Percentiles rank a stretch among this genome's conserved stretches.
These are phyloP conservation scores for Bimuria novae-zelandiae DNA, from an alignment of 2,329 filamentous ascomycete genomes.

Conservation along the genomic window DNA sequence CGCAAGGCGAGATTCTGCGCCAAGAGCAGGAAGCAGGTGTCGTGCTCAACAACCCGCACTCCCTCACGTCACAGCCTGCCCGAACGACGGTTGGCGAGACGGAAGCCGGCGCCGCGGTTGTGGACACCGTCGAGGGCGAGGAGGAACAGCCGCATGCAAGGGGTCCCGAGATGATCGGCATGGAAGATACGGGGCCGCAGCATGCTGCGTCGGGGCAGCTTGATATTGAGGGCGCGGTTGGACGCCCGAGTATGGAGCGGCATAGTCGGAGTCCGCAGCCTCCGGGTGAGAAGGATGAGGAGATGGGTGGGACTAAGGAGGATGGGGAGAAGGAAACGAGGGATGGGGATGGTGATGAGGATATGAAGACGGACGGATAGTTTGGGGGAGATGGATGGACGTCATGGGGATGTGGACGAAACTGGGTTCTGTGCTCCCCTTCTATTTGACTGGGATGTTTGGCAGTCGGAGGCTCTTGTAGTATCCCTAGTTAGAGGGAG, in stretches of 20 bases:
- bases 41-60: constrained; percentile 60
- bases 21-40: constrained; percentile 84
- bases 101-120: constrained; percentile 35
- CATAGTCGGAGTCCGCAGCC: constrained; percentile 32
- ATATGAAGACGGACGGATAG: constrained; percentile 29
- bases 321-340: constrained; percentile 22
- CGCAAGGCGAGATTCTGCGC: constrained; percentile 82
- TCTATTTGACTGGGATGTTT: neutral
- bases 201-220: constrained; percentile 56
- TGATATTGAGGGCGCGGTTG: constrained; percentile 44
- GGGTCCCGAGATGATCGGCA: constrained; percentile 82
- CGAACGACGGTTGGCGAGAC: constrained; percentile 33
- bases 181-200: constrained; percentile 85
- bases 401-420: too few relatives aligned
- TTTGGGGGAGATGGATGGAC: neutral
- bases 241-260: constrained; percentile 37
- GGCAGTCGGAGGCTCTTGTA: neutral
- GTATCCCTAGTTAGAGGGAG: neutral
- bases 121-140: constrained; percentile 46
- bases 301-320: constrained; percentile 24
- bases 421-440: too few relatives aligned
- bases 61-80: constrained; percentile 30
- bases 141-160: constrained; percentile 76
- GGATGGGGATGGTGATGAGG: constrained; percentile 18
- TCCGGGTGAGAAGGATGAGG: constrained; percentile 24